Evolutionary conservation across 108 stramenopile genomes (phyloP).

Genomic region (Mediolabrus comicus): DNA sequence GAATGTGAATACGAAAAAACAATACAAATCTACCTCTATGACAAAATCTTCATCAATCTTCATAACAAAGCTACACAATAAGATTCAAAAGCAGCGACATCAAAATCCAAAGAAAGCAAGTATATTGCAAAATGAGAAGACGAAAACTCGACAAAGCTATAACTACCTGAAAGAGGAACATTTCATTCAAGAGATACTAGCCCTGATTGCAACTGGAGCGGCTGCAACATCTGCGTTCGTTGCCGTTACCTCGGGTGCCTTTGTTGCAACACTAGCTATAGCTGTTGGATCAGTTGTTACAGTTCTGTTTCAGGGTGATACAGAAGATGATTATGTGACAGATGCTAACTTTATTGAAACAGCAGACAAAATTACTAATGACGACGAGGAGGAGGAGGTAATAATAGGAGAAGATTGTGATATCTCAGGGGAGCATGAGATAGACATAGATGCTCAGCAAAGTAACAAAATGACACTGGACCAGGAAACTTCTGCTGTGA

Average conservation of each 20-base stretch:
- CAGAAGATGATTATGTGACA: neutral
- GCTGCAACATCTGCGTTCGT: slow-evolving; percentile 28
- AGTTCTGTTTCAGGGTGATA: slow-evolving; percentile 4
- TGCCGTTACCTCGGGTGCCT: slow-evolving; percentile 14
- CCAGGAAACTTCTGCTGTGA: neutral
- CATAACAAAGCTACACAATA: slow-evolving; percentile 12
- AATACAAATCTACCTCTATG: neutral
- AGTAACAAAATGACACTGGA: neutral
- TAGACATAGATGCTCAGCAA: neutral
- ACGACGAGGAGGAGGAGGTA: neutral
- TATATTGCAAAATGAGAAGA: neutral
- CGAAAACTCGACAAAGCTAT: neutral
- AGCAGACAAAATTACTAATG: neutral
- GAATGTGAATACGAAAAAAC: too few relatives aligned
- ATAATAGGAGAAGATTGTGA: slow-evolving; percentile 8
- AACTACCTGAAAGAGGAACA: neutral
- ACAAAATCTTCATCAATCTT: neutral
- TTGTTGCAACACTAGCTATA: slow-evolving; percentile 23
- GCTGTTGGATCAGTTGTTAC: slow-evolving; percentile 17
- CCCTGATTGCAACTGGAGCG: slow-evolving; percentile 22
- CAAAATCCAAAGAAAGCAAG: neutral
- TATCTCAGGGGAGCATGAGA: neutral
- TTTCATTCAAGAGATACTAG: slow-evolving; percentile 19
- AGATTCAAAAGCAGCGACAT: neutral
- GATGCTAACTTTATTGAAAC: slow-evolving; percentile 8